Evolutionary conservation across 306 rosid species (phyloP), one percentile per base, ranked within the genome.

Genomic region (Gillenia trifoliata): DNA sequence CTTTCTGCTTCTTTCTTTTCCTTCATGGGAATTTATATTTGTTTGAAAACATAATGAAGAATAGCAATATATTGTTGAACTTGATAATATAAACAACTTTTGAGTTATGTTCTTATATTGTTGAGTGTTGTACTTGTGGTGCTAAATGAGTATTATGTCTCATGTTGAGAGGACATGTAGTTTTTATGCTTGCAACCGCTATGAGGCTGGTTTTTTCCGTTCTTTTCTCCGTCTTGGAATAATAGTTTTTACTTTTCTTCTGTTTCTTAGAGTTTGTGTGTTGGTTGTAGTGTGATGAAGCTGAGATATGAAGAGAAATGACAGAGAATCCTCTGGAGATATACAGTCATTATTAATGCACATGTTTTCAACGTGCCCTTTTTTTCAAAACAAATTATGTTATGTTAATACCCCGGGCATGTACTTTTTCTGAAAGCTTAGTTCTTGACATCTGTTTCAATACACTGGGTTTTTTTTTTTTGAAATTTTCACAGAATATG

Each of bases 131-230:
- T 28, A n/a, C n/a, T n/a, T 30, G 63, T 31, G 5, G 34, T 25
- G 19, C 28, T 45, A 28, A 30, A 23, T 25, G 30, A 16, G n/a
- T n/a, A 6, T 45, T 45, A 47, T 60, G 20, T 52, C 57, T 71
- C 31, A 92, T 86, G 96, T 96, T 72, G 97, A 92, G 85, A 88
- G 92, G 79, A 90, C 93, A 3, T 93, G 96, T 56, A 96, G 97
- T 16, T 92, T 92, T 73, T 92, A 92, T 88, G 97, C 97, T 29
- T 92, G 97, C 87, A 92, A 92, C 74, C 92, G 97, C 60, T 92
- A 90, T 64, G 97, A 92, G 78, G 81, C 88, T 63, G 97, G 3
- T 49, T 47, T 38, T 8, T 10, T 20, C 50, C 41, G 34, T 64
- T 8, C 8, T 70, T 40, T 71, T 2, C 13, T n/a, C 20, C 59